Conservation (phyloP, 2,329 filamentous ascomycete genomes). For the Paraphaeosphaeria sporulosa region DNA sequence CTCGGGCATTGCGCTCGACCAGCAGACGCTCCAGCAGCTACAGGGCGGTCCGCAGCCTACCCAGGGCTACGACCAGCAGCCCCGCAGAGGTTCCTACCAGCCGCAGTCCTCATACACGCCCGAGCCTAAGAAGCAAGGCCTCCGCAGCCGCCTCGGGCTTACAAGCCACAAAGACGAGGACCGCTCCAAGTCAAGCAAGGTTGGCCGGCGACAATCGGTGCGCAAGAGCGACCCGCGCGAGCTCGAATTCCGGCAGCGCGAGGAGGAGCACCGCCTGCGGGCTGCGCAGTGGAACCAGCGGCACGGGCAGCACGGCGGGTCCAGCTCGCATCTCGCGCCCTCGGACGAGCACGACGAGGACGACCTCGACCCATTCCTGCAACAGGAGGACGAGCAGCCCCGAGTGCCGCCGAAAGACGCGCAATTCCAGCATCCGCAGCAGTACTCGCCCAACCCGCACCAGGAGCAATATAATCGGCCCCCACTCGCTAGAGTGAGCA, state of each 20-base stretch:
- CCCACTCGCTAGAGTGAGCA: constrained; percentile 49
- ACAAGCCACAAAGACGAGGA: constrained; percentile 45
- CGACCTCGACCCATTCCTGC: constrained; percentile 49
- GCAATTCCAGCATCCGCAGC: constrained; percentile 37
- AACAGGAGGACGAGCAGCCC: constrained; percentile 41
- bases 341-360: constrained; percentile 49
- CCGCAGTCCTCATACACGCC: constrained; percentile 26
- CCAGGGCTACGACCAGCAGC: constrained; percentile 34
- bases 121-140: constrained; percentile 42
- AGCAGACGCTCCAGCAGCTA: constrained; percentile 39
- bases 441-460: constrained; percentile 37
- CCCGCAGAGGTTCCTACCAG: constrained; percentile 36
- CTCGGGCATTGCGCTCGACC: constrained; percentile 41
- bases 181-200: constrained; percentile 36
- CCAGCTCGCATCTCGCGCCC: constrained; percentile 43
- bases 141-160: constrained; percentile 43
- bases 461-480: constrained; percentile 45
- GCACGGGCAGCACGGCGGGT: constrained; percentile 38
- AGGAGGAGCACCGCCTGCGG: constrained; percentile 34
- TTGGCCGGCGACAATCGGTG: constrained; percentile 45
- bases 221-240: constrained; percentile 43
- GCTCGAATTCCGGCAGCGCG: constrained; percentile 34
- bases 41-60: constrained; percentile 28
- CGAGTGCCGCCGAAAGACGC: constrained; percentile 47
- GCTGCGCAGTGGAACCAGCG: constrained; percentile 28